Evolutionary conservation across 192 early-diverging fungal species (phyloP).

Genomic region (Phycomyces blakesleeanus): DNA sequence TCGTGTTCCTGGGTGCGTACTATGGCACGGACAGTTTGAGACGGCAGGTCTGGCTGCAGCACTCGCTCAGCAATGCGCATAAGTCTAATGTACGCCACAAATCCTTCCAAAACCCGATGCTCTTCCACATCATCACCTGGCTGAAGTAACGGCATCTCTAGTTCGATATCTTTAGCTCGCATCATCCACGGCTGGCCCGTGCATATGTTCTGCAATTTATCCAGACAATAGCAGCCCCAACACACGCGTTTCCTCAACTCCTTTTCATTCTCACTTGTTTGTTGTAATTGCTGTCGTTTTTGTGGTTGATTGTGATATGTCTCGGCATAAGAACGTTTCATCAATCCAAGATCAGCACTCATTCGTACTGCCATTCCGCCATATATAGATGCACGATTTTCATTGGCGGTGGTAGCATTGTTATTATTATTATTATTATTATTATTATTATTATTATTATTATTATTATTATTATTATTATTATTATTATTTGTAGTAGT

Average conservation of each 20-base stretch:
- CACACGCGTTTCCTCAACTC: conserved; percentile 30
- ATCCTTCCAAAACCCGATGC: conserved; percentile 19
- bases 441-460: no score
- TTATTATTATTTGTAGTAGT: no score
- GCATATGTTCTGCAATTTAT: conserved; percentile 23
- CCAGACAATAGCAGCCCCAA: conserved; percentile 37
- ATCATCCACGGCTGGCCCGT: conserved; percentile 19
- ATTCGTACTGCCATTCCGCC: conserved; percentile 26
- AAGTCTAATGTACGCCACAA: conserved; percentile 24
- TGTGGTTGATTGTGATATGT: no score
- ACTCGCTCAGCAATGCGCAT: conserved; percentile 26
- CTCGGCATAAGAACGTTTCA: conserved; percentile 1
- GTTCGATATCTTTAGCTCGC: conserved; percentile 6
- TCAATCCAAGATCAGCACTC: conserved; percentile 21
- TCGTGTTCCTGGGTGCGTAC: conserved; percentile 22
- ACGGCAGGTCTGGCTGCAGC: conserved; percentile 9
- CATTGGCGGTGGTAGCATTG: background rate
- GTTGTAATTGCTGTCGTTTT: conserved; percentile 3
- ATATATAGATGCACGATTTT: conserved; percentile 20
- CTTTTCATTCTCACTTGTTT: conserved; percentile 13
- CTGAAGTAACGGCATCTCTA: conserved; percentile 19
- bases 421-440: no score
- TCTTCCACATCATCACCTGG: conserved; percentile 31
- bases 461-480: no score
- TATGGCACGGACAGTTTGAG: conserved; percentile 6